Evolutionary conservation across 108 stramenopile genomes (phyloP).

Genomic region (Poteriospumella lacustris): DNA sequence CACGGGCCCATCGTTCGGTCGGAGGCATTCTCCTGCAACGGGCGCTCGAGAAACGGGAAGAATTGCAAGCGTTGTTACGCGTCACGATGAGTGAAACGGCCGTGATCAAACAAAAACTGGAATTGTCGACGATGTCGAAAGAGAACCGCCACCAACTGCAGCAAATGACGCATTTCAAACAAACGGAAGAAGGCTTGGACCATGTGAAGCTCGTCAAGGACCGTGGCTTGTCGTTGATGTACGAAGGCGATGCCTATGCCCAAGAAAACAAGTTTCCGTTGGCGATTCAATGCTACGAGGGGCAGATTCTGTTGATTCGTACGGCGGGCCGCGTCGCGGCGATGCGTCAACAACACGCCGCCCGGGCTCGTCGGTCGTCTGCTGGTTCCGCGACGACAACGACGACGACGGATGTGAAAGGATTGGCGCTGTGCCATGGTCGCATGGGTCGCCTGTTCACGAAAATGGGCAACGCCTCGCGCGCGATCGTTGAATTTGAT

Average conservation of each 20-base stretch:
- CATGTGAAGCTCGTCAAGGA: neutral
- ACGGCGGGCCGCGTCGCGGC: no score
- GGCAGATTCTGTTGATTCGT: slow-evolving; percentile 4
- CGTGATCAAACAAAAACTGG: neutral
- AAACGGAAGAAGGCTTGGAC: slow-evolving; percentile 18
- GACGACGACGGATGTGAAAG: slow-evolving; percentile 5
- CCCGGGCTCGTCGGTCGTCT: no score
- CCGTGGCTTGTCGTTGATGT: neutral
- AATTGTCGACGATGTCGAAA: neutral
- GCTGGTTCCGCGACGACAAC: neutral
- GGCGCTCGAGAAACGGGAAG: neutral
- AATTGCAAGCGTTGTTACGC: slow-evolving; percentile 1
- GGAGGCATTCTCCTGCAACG: neutral
- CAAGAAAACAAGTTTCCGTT: neutral
- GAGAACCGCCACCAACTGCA: neutral
- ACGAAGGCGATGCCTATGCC: slow-evolving; percentile 24
- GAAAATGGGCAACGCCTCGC: neutral
- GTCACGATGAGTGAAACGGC: neutral
- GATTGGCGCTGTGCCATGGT: slow-evolving; percentile 24
- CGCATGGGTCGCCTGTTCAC: slow-evolving; percentile 1
- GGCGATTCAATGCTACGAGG: neutral
- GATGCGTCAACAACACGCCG: no score
- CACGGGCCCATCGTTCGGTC: neutral
- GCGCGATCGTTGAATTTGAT: slow-evolving; percentile 24
- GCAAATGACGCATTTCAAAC: neutral